A percentile compares a stretch with the other conserved stretches of the same genome.
phyloP scores from a whole-genome alignment of 1,284 basidiomycete species.

The Ceratobasidium sp. region DNA sequence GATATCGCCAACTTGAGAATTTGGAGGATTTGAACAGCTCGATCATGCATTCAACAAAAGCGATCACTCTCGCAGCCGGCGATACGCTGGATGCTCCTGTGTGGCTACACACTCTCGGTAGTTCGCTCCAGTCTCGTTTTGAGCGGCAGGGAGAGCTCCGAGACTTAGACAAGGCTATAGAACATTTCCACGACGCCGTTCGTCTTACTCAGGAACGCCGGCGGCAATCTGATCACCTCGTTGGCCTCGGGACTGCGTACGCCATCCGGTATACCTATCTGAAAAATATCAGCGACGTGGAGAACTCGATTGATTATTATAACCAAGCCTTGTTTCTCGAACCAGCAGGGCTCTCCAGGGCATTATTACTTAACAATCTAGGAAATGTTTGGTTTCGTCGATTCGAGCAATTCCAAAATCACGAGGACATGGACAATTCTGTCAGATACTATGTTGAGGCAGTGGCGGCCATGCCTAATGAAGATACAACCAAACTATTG shows the following conservation, averaged over 20 bases:
- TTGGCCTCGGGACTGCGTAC: background rate
- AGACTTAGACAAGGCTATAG: constrained; percentile 8
- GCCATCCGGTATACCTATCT: background rate
- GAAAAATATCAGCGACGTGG: background rate
- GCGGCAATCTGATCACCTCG: background rate
- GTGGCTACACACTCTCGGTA: background rate
- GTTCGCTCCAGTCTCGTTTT: background rate
- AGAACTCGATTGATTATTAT: background rate
- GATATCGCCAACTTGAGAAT: background rate
- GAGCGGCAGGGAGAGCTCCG: background rate
- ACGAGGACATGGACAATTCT: background rate
- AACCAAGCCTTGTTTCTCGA: background rate
- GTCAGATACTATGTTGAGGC: background rate
- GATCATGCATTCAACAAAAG: background rate
- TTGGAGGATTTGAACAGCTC: background rate
- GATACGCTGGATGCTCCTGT: background rate
- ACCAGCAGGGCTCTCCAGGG: background rate
- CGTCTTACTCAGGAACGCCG: background rate
- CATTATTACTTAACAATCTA: background rate
- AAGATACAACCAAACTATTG: background rate
- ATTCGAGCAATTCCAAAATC: background rate
- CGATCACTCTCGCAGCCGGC: background rate
- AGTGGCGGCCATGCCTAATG: background rate
- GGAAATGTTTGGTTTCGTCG: background rate
- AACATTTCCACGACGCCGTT: background rate